phyloP scores from a whole-genome alignment of 2,329 filamentous ascomycete genomes.

The Raffaelea ambrosiae region DNA sequence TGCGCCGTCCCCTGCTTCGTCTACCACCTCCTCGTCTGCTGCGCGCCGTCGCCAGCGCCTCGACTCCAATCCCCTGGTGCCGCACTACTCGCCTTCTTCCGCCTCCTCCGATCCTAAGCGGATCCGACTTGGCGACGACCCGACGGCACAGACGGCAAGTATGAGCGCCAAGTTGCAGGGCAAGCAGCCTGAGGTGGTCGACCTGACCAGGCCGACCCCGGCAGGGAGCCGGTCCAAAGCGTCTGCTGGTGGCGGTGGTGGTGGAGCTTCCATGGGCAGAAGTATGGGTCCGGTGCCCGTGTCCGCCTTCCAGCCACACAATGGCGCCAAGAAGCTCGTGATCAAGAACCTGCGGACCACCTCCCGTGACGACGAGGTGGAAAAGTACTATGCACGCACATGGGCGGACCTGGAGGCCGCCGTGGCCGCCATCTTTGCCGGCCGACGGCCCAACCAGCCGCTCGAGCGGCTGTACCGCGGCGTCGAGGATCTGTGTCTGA shows the following conservation, averaged over 20 bases:
- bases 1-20: neutral
- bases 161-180: conserved; percentile 24
- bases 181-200: conserved; percentile 31
- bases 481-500: conserved; percentile 84
- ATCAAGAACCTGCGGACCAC: conserved; percentile 78
- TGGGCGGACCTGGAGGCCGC: conserved; percentile 68
- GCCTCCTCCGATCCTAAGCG: conserved; percentile 13
- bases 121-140: conserved; percentile 18
- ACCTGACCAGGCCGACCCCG: conserved; percentile 30
- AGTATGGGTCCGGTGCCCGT: conserved; percentile 4
- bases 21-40: neutral
- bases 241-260: neutral
- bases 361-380: conserved; percentile 49
- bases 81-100: neutral
- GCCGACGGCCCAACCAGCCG: conserved; percentile 56
- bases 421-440: conserved; percentile 63
- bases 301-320: conserved; percentile 57
- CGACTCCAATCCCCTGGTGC: conserved; percentile 1
- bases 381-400: conserved; percentile 69
- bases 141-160: neutral
- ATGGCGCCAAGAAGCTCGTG: conserved; percentile 76
- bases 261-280: neutral
- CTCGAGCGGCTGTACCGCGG: conserved; percentile 83
- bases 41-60: conserved; percentile 1
- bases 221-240: neutral